phyloP scores from a whole-genome alignment of 2,329 filamentous ascomycete species.

The Colletotrichum musicola region DNA sequence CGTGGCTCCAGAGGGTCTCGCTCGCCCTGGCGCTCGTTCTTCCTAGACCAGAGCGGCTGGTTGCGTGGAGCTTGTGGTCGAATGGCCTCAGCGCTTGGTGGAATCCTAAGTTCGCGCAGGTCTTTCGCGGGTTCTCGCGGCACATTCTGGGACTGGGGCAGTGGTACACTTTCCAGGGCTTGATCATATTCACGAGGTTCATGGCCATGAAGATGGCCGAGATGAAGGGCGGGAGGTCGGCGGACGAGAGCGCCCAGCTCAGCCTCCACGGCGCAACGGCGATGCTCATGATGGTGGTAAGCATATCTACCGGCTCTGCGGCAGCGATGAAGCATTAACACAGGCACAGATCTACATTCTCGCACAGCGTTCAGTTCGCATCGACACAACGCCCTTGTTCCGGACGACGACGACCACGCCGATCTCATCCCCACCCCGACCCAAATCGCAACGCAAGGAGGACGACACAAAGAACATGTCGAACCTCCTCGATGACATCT shows the following conservation, averaged over 20 bases:
- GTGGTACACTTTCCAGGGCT: slow-evolving; percentile 75
- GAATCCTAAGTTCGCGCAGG: slow-evolving; percentile 76
- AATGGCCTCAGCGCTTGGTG: slow-evolving; percentile 71
- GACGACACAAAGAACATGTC: slow-evolving; percentile 58
- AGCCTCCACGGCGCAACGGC: slow-evolving; percentile 69
- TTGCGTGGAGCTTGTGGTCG: slow-evolving; percentile 61
- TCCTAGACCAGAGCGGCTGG: slow-evolving; percentile 55
- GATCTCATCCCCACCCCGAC: slow-evolving; percentile 41
- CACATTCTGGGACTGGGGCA: slow-evolving; percentile 71
- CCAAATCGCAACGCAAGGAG: slow-evolving; percentile 38
- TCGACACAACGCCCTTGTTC: slow-evolving; percentile 71
- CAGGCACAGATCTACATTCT: slow-evolving; percentile 57
- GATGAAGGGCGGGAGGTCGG: slow-evolving; percentile 53
- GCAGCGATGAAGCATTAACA: slow-evolving; percentile 40
- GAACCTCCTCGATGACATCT: slow-evolving; percentile 61
- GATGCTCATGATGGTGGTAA: slow-evolving; percentile 65
- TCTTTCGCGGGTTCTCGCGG: slow-evolving; percentile 69
- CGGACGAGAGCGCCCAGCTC: slow-evolving; percentile 56
- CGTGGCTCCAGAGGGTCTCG: slow-evolving; percentile 9
- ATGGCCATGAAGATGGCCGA: slow-evolving; percentile 59
- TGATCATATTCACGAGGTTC: slow-evolving; percentile 69
- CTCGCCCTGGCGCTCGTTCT: slow-evolving; percentile 44
- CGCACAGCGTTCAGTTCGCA: slow-evolving; percentile 60
- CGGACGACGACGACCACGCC: slow-evolving; percentile 43
- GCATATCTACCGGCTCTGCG: slow-evolving; percentile 42